Percentiles rank a stretch among this genome's conserved stretches.
Evolutionary conservation across 1,284 basidiomycete genomes (phyloP).

Genomic region (Leccinum holopus): DNA sequence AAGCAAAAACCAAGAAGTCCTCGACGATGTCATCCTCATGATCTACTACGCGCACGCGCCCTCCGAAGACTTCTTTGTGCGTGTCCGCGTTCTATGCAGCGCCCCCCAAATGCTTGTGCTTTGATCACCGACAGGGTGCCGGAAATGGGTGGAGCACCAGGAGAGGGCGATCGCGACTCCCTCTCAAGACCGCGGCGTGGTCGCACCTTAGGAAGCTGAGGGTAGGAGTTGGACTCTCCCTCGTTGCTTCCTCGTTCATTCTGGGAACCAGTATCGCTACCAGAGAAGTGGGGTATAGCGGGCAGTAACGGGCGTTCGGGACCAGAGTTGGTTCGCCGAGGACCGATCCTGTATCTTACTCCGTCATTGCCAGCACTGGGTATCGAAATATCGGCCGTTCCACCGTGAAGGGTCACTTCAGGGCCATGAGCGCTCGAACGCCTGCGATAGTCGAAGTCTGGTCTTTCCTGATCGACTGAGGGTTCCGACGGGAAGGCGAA

Average conservation of each 20-base stretch:
- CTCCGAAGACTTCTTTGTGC: constrained; percentile 69
- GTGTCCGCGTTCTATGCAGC: constrained; percentile 69
- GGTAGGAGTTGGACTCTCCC: constrained; percentile 48
- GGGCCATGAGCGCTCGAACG: constrained; percentile 49
- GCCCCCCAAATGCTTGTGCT: constrained; percentile 78
- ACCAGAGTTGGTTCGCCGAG: constrained; percentile 48
- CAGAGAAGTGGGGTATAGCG: constrained; percentile 48
- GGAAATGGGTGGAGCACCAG: constrained; percentile 59
- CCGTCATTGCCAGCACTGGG: constrained; percentile 48
- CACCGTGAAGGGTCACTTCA: constrained; percentile 67
- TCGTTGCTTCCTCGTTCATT: constrained; percentile 59
- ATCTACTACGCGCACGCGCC: constrained; percentile 67
- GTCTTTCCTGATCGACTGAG: constrained; percentile 50
- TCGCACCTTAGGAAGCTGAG: constrained; percentile 41
- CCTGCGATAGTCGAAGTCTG: constrained; percentile 65
- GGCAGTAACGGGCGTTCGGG: constrained; percentile 53
- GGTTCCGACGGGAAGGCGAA: constrained; percentile 59
- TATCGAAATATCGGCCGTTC: constrained; percentile 69
- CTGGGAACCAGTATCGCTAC: constrained; percentile 49
- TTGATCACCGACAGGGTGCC: constrained; percentile 84
- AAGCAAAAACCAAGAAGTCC: constrained; percentile 65
- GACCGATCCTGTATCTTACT: constrained; percentile 58
- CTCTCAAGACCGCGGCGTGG: constrained; percentile 47
- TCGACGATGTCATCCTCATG: constrained; percentile 68
- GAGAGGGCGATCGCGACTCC: constrained; percentile 70